A percentile compares a stretch with the other conserved stretches of the same genome.
phyloP scores from a whole-genome alignment of 1,139 yeast species.

The Kodamaea anthophila region DNA sequence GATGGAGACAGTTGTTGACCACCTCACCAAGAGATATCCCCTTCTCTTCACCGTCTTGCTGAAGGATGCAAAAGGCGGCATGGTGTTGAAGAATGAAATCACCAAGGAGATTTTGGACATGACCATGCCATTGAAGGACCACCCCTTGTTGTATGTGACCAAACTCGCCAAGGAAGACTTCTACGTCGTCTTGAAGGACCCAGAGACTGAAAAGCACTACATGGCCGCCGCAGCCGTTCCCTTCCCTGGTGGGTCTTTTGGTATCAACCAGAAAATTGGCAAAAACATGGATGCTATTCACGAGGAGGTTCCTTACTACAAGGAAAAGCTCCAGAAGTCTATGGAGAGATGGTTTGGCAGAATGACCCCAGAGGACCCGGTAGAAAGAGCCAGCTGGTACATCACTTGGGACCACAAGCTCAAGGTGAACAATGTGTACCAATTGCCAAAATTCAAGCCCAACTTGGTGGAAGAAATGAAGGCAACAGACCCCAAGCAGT shows the following conservation, averaged over 20 bases:
- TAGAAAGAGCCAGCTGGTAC: slow-evolving; percentile 73
- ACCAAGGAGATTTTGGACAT: slow-evolving; percentile 59
- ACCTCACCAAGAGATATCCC: slow-evolving; percentile 58
- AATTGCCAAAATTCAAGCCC: slow-evolving; percentile 31
- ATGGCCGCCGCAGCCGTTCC: slow-evolving; percentile 72
- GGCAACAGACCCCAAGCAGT: slow-evolving; percentile 37
- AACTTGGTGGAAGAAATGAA: slow-evolving; percentile 24
- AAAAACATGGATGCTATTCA: slow-evolving; percentile 59
- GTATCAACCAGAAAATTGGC: slow-evolving; percentile 54
- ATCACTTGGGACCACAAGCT: slow-evolving; percentile 67
- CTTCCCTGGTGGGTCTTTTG: slow-evolving; percentile 73
- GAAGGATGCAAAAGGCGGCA: slow-evolving; percentile 24
- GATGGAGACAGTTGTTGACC: slow-evolving; percentile 56
- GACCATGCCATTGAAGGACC: slow-evolving; percentile 52
- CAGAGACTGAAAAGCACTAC: slow-evolving; percentile 55
- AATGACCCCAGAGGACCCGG: slow-evolving; percentile 54
- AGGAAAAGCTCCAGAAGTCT: slow-evolving; percentile 56
- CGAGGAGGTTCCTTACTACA: slow-evolving; percentile 65
- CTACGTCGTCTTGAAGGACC: slow-evolving; percentile 50
- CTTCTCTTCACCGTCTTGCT: slow-evolving; percentile 45
- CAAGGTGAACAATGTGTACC: slow-evolving; percentile 49
- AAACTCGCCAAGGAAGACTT: slow-evolving; percentile 73
- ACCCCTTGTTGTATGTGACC: slow-evolving; percentile 58
- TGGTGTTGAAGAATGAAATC: slow-evolving; percentile 51
- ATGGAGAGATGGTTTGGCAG: slow-evolving; percentile 73